Evolutionary conservation across 495 filamentous ascomycete genomes (phyloP), one percentile per base, ranked within the genome.

Genomic region (Gamarada debralockiae): DNA sequence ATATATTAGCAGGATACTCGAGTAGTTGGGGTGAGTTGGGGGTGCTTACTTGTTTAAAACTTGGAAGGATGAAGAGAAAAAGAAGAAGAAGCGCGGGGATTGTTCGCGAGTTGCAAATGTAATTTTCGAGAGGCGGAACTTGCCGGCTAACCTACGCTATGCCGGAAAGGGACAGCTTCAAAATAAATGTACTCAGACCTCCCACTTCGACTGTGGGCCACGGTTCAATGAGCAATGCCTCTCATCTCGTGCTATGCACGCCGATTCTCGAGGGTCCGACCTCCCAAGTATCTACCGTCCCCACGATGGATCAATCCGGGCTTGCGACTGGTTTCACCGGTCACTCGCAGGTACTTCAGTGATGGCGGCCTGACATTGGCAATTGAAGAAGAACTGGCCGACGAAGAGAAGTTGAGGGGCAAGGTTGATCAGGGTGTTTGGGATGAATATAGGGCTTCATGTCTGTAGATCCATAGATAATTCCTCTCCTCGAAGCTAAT

Each of bases 51-150:
- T 70, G 74, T 84, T 85, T 85, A 89, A 95, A 95, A 90, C 84
- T 88, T 90, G 90, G 91, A 96, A 95, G 90, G 91, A 95, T 93
- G 77, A 74, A 82, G 81, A 82, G 74, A 15, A 70, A 80, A 76
- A 79, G 70, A 65, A 73, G 67, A 68, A 63, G 63, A 47, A 10
- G 40, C 34, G 25, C 40, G 18, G 20, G 21, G 21, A 43, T 21
- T 12, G 48, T 17, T 17, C 31, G 12, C 20, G 33, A 52, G 12
- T 21, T 2, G 42, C 12, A 42, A 34, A 52, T 47, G 55, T 45
- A 50, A 29, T 31, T 25, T 44, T 45, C n/a, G 0, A 6, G 15
- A 5, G 22, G 22, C 37, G 18, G 39, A 36, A 8, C 24, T 43
- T 52, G 18, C 33, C 37, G 39, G 22, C 6, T 31, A 29, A 12